Base-by-base conservation (phyloP, 2,329 filamentous ascomycete genomes). In the Neofusicoccum cordaticola region DNA sequence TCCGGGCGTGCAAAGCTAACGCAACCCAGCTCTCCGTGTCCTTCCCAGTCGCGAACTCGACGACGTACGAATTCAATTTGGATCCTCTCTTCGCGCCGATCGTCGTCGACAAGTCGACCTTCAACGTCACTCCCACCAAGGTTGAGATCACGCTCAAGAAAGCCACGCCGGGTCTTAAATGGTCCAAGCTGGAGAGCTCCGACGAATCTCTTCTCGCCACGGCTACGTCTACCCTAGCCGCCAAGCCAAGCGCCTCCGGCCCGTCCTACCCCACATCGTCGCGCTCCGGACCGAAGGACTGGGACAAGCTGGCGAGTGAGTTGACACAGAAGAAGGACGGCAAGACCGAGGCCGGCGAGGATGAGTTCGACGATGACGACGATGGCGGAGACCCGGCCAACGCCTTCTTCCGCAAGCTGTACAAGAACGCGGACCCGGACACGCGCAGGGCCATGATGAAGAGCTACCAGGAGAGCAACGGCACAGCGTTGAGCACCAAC, bases 361-460 rank as follows among this genome's bases (percentile, higher is more conserved):
- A 71, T 27, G 67, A 62, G 12, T 61, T 63, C 11, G 70, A 69
- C 2, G 67, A 66, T 2, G 64, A 64, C 0, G 76, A 73, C 0
- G 81, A 82, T 0, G 83, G 85, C 9, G 77, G 79, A 35, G 83
- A 86, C 0, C 87, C 84, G 12, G 83, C 93, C 8, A 90, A 96
- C 71, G 74, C 77, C 11, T 98, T 97, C 80, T 99, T 99, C 83
- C 95, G 96, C 83, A 88, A 90, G 72, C 82, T 99, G 1, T 98
- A 94, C 79, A 87, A 90, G 67, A 83, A 82, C 41, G 88, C 92
- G 0, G 88, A 90, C 56, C 86, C 89, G 0, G 94, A 99, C 70
- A 91, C 92, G 65, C 88, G 88, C 73, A 87, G 93, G 1, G 95
- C 95, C 8, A 99, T 99, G 95, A 92, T 96, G 87, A 99, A 99